Conservation (phyloP, 164 flowering plant genomes). For the Chloranthus sessilifolius region DNA sequence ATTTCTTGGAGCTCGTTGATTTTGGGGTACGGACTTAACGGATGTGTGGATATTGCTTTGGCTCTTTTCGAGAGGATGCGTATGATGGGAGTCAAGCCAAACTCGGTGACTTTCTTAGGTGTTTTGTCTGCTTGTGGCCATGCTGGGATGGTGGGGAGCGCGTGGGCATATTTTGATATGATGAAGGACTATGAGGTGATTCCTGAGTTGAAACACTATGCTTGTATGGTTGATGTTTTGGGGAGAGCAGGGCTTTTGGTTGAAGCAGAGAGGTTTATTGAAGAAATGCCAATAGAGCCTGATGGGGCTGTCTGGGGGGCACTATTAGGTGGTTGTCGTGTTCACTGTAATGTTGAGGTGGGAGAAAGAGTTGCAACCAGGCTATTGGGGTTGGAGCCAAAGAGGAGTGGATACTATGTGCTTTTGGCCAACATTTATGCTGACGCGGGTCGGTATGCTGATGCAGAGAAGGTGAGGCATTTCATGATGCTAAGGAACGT, state of each 20-base stretch:
- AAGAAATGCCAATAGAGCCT: slow-evolving; percentile 17
- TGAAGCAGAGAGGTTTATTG: slow-evolving; percentile 22
- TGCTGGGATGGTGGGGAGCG: slow-evolving; percentile 16
- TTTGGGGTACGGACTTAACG: slow-evolving; percentile 19
- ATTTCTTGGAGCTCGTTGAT: slow-evolving; percentile 23
- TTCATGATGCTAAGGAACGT: slow-evolving; percentile 18
- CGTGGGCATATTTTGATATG: slow-evolving; percentile 10
- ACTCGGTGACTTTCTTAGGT: slow-evolving; percentile 20
- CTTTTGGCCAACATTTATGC: slow-evolving; percentile 22
- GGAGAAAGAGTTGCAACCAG: slow-evolving; percentile 19
- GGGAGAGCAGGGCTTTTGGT: slow-evolving; percentile 18
- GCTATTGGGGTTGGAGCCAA: slow-evolving; percentile 12
- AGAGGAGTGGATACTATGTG: slow-evolving; percentile 20
- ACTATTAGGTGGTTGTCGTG: slow-evolving; percentile 14
- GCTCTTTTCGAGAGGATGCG: slow-evolving; percentile 16
- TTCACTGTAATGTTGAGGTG: slow-evolving; percentile 17
- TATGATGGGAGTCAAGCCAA: slow-evolving; percentile 11
- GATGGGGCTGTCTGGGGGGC: slow-evolving; percentile 23
- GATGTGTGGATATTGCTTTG: slow-evolving; percentile 11
- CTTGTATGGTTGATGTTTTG: slow-evolving; percentile 22
- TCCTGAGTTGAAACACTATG: slow-evolving; percentile 20
- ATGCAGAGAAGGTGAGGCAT: slow-evolving; percentile 15
- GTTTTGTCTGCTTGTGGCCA: slow-evolving; percentile 21
- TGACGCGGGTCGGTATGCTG: slow-evolving; percentile 17
- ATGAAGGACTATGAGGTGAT: slow-evolving; percentile 9